phyloP scores from a whole-genome alignment of 495 filamentous ascomycete species.

The Penicillium desertorum region DNA sequence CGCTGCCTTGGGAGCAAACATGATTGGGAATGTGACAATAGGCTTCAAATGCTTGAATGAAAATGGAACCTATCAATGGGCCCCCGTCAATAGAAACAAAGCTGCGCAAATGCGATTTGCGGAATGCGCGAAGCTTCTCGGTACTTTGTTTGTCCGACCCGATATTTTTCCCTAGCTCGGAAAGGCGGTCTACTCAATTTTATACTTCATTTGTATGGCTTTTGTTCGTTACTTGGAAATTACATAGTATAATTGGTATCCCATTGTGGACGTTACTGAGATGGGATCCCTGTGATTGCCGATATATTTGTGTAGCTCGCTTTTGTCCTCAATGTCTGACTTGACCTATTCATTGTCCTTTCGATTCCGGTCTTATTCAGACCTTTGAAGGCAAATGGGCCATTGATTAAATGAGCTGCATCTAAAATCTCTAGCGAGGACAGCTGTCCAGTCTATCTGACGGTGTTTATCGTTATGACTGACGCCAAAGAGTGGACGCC shows the following conservation, averaged over 20 bases:
- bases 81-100: neutral
- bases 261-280: neutral
- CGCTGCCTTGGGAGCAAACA: slow-evolving; percentile 64
- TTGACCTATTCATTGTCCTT: neutral
- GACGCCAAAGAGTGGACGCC: slow-evolving; percentile 18
- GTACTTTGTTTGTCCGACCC: slow-evolving; percentile 21
- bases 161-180: neutral
- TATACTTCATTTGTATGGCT: neutral
- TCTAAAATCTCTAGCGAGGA: neutral
- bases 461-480: slow-evolving; percentile 11
- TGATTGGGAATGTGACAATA: slow-evolving; percentile 18
- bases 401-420: neutral
- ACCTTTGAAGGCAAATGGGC: neutral
- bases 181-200: neutral
- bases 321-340: neutral
- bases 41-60: slow-evolving; percentile 12
- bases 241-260: neutral
- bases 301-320: neutral
- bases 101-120: slow-evolving; percentile 28
- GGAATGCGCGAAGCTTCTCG: slow-evolving; percentile 17
- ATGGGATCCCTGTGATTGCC: neutral
- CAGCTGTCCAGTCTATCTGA: neutral
- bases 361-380: neutral
- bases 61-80: slow-evolving; percentile 6
- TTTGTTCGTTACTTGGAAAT: neutral